These are phyloP conservation scores for Dacryopinax spathularia DNA, from an alignment of 768 basidiomycete genomes.

Conservation along the genomic window DNA sequence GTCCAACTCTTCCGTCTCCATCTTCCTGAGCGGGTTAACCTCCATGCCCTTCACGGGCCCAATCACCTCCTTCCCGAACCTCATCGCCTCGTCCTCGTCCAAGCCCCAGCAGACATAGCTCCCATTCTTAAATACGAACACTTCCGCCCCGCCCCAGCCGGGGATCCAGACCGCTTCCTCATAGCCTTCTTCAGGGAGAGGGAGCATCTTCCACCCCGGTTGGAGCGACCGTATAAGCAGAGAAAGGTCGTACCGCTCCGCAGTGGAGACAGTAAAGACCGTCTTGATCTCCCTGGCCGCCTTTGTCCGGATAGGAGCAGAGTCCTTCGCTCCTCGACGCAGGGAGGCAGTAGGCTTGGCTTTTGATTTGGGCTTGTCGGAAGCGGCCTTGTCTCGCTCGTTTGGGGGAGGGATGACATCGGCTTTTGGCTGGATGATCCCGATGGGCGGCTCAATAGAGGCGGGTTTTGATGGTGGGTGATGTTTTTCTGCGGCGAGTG, in stretches of 20 bases:
- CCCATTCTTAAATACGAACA: slow-evolving; percentile 80
- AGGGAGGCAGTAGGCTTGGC: slow-evolving; percentile 73
- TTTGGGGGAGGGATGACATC: background rate
- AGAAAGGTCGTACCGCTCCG: slow-evolving; percentile 63
- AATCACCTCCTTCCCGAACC: slow-evolving; percentile 48
- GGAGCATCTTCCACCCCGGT: slow-evolving; percentile 37
- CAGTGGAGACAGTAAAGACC: slow-evolving; percentile 73
- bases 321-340: slow-evolving; percentile 70
- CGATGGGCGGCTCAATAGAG: background rate
- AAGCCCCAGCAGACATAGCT: slow-evolving; percentile 86
- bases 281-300: slow-evolving; percentile 70
- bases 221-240: slow-evolving; percentile 45
- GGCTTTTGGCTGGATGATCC: background rate
- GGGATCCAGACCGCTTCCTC: slow-evolving; percentile 75
- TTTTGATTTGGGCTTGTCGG: slow-evolving; percentile 37
- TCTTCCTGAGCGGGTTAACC: slow-evolving; percentile 46
- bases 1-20: slow-evolving; percentile 82
- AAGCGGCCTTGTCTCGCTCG: background rate
- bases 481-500: background rate
- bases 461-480: too few species aligned
- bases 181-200: slow-evolving; percentile 9
- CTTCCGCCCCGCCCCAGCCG: slow-evolving; percentile 59
- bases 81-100: slow-evolving; percentile 54
- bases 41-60: slow-evolving; percentile 40
- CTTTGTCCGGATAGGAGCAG: slow-evolving; percentile 70